phyloP scores from a whole-genome alignment of 129 eudicot genomes.

The Oenanthe sinensis region DNA sequence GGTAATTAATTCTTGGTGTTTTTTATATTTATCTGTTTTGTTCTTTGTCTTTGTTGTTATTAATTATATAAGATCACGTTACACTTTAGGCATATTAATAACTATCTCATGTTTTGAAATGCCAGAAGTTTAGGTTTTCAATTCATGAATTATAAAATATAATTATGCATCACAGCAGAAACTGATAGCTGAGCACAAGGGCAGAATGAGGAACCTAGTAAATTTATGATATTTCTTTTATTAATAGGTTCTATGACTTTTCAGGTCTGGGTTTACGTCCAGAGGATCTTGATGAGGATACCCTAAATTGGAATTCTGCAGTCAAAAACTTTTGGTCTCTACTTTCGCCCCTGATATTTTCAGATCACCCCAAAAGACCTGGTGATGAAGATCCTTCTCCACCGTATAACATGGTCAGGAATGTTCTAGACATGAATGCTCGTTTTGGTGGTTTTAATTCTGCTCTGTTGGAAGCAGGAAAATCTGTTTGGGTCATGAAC shows the following conservation, averaged over 20 bases:
- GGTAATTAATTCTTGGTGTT: constrained; percentile 29
- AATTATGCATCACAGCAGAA: neutral
- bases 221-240: neutral
- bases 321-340: constrained; percentile 83
- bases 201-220: neutral
- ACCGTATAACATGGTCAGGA: constrained; percentile 93
- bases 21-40: neutral
- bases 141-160: constrained; percentile 3
- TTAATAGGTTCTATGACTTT: neutral
- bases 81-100: neutral
- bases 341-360: constrained; percentile 84
- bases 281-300: constrained; percentile 74
- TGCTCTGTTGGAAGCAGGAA: constrained; percentile 72
- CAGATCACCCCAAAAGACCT: constrained; percentile 99
- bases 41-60: neutral
- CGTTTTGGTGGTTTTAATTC: constrained; percentile 85
- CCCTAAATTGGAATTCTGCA: constrained; percentile 61
- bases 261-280: constrained; percentile 70
- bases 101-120: neutral
- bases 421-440: constrained; percentile 95
- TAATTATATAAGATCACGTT: neutral
- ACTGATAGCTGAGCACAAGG: neutral
- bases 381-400: constrained; percentile 99
- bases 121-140: neutral
- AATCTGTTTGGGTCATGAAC: constrained; percentile 99